Evolutionary conservation across 352 stramenopile species (phyloP), one percentile per base, ranked within the genome.

Genomic region (Pythium rishiriense): DNA sequence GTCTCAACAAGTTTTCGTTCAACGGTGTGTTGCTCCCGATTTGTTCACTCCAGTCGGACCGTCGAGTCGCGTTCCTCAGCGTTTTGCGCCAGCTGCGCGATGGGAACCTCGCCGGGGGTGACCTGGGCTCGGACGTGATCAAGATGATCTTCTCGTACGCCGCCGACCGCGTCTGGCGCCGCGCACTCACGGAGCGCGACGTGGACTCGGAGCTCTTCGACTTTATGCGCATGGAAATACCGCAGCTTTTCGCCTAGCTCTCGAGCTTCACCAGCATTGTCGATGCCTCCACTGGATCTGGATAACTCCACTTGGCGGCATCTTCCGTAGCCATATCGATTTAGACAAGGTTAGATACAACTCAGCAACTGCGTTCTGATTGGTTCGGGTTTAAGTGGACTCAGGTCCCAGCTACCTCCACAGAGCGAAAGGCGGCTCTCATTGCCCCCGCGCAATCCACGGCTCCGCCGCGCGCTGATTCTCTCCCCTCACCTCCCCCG

Each of bases 71-170:
- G 17, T 55, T 55, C 29, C 11, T 55, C 26, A 55, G 48, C 26
- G 48, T 55, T 4, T 14, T 55, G n/a, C 28, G 17, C 5, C 15
- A 37, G 8, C 29, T 39, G 4, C 15, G 22, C 26, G 10, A 11
- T 4, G 28, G 42, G 28, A 42, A 55, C 48, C 28, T 19, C 17
- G 28, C 17, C 12, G 28, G 48, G 26, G 48, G 48, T 6, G 11
- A 33, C 8, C n/a, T 55, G 17, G 48, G 48, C 17, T 43, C 28
- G 28, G 48, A 43, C n/a, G 17, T 55, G 28, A 37, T 42, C 11
- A 26, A 42, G 28, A 29, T 42, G 25, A 55, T 55, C 29, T 55
- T 55, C 28, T 12, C 28, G 26, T 55, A 41, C 10, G 48, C 48
- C 9, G n/a, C 48, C 6, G 48, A 55, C 17, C 15, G 26, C 19